A percentile compares a stretch with the other conserved stretches of the same genome.
These are phyloP conservation scores for Daldinia concentrica DNA, from an alignment of 495 filamentous ascomycete genomes.

Conservation along the genomic window DNA sequence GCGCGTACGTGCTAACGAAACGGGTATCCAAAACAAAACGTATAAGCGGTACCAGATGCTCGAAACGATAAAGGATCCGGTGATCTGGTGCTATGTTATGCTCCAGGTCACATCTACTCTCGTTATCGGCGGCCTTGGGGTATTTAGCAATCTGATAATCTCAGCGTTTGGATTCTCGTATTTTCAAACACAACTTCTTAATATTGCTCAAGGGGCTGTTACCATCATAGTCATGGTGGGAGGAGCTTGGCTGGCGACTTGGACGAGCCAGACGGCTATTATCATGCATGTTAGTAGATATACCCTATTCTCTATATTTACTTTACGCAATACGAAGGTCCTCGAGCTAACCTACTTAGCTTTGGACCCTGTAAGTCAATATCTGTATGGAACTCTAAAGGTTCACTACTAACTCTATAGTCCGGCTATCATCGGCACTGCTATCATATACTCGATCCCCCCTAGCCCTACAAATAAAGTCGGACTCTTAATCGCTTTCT, in stretches of 20 bases:
- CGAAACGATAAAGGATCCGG: conserved; percentile 56
- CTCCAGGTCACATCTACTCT: conserved; percentile 67
- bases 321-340: not conserved
- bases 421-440: not conserved
- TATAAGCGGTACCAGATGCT: conserved; percentile 50
- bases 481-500: not conserved
- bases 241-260: not conserved
- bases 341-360: not conserved
- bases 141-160: not conserved
- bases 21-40: conserved; percentile 68
- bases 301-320: not conserved
- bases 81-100: conserved; percentile 45
- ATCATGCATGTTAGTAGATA: not conserved
- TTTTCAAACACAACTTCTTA: not conserved
- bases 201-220: not conserved
- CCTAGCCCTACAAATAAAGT: not conserved
- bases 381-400: not conserved
- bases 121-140: conserved; percentile 61
- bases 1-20: conserved; percentile 64
- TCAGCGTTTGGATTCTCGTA: not conserved
- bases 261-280: not conserved
- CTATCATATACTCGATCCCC: not conserved
- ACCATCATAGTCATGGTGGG: not conserved
- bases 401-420: not conserved
- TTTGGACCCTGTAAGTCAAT: not conserved